A percentile compares a stretch with the other conserved stretches of the same genome.
Conservation (phyloP, 129 eudicot species). For the Calendula officinalis region DNA sequence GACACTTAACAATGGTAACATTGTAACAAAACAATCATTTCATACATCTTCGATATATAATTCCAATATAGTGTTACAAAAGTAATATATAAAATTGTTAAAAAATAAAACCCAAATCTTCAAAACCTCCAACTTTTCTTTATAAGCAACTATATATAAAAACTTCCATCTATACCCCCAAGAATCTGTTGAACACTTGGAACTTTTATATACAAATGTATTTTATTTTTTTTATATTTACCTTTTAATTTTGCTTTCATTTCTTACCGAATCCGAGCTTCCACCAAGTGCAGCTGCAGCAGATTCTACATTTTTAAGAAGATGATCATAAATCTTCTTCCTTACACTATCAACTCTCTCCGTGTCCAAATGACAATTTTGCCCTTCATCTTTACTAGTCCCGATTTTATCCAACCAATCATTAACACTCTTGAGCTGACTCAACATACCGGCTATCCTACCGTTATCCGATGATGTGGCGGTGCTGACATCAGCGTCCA, state of each 20-base stretch:
- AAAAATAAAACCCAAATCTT: slow-evolving; percentile 7
- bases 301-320: slow-evolving; percentile 77
- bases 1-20: neutral
- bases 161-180: slow-evolving; percentile 18
- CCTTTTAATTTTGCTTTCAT: slow-evolving; percentile 21
- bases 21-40: slow-evolving; percentile 7
- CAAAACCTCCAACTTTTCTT: slow-evolving; percentile 10
- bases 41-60: slow-evolving; percentile 1
- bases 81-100: neutral
- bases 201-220: slow-evolving; percentile 8
- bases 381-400: slow-evolving; percentile 43
- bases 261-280: slow-evolving; percentile 33
- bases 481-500: slow-evolving; percentile 66
- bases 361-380: slow-evolving; percentile 18
- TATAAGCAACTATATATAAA: slow-evolving; percentile 4
- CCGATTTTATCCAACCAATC: slow-evolving; percentile 76
- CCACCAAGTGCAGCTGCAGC: slow-evolving; percentile 94
- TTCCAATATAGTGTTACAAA: slow-evolving; percentile 14
- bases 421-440: slow-evolving; percentile 81
- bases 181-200: slow-evolving; percentile 2
- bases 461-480: slow-evolving; percentile 55
- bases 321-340: slow-evolving; percentile 84
- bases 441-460: slow-evolving; percentile 72
- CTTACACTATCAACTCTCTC: slow-evolving; percentile 63
- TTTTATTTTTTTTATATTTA: neutral